Base-by-base conservation (phyloP, 2,329 filamentous ascomycete species). In the Pseudogymnoascus sp. region DNA sequence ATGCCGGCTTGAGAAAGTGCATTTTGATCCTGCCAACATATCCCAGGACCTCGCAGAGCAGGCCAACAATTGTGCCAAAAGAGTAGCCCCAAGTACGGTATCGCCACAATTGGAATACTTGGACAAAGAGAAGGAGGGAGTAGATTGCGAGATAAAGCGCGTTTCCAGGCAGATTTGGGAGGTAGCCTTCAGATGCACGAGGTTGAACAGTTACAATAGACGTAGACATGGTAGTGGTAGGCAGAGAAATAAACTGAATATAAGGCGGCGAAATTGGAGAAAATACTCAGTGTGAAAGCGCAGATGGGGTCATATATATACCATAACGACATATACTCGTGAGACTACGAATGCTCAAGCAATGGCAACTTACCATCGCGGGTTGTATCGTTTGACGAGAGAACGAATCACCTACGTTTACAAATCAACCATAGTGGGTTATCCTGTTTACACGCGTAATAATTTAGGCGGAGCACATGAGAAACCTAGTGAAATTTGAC, bases 1-100 rank as follows among this genome's bases (percentile, higher is more conserved):
- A 72, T 85, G 76, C 62, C 81, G 71, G 40, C 35, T 38, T 15
- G 35, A 38, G 35, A 38, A 38, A 38, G 35, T 38, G 35, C 13
- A 38, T 7, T 38, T n/a, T 38, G 10, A 86, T 69, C n/a, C 83
- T 77, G 2, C 81, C 83, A 10, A 77, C 74, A 67, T 86, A 86
- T 9, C 84, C 84, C 1, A 83, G 71, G 23, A 84, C 72, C 71
- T 87, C 85, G 38, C 76, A 76, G 42, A 79, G 33, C 19, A 82
- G 75, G 7, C 85, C 85, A 0, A 81, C 72, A 1, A 76, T 63
- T 73, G 87, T 79, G 61, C 78, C 78, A 11, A 79, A 66, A 64
- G 76, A 74, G 73, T 83, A 86, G 2, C 81, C 82, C 81, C 82
- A 85, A 66, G 83, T 82, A 64, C 77, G 77, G 70, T 79, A 81